These are phyloP conservation scores for Ceratocystis diversiconidia DNA, from an alignment of 2,329 filamentous ascomycete genomes.

Conservation along the genomic window DNA sequence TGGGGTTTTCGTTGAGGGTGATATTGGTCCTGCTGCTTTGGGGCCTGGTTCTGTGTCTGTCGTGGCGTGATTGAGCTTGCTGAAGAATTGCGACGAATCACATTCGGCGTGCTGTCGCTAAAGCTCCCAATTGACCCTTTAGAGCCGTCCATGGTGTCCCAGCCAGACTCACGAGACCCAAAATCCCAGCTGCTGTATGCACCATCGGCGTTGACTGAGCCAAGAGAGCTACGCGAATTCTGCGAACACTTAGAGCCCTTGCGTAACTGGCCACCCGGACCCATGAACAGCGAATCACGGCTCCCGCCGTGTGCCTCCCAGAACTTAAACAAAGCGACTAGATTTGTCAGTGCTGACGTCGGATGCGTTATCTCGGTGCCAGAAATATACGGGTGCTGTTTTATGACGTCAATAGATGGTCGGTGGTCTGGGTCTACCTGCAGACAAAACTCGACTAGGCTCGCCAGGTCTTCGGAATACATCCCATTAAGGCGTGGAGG, in stretches of 20 bases:
- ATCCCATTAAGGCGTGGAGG: constrained; percentile 56
- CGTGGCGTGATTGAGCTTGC: background rate
- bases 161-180: background rate
- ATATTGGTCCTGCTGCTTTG: background rate
- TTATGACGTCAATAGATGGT: constrained; percentile 54
- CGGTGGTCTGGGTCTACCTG: constrained; percentile 53
- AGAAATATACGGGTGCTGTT: constrained; percentile 54
- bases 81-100: background rate
- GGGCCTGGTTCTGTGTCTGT: background rate
- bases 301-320: constrained; percentile 65
- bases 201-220: constrained; percentile 23
- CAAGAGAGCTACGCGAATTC: constrained; percentile 37
- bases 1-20: background rate
- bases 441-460: constrained; percentile 60
- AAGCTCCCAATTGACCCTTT: background rate
- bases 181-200: constrained; percentile 16
- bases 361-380: constrained; percentile 51
- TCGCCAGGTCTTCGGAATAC: constrained; percentile 54
- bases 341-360: constrained; percentile 44
- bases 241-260: constrained; percentile 10
- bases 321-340: constrained; percentile 57
- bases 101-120: background rate
- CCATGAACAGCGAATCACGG: constrained; percentile 46
- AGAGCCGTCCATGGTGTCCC: background rate
- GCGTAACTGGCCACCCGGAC: constrained; percentile 1